Evolutionary conservation across 305 asterid genomes (phyloP).

Genomic region (Coffea humblotiana): DNA sequence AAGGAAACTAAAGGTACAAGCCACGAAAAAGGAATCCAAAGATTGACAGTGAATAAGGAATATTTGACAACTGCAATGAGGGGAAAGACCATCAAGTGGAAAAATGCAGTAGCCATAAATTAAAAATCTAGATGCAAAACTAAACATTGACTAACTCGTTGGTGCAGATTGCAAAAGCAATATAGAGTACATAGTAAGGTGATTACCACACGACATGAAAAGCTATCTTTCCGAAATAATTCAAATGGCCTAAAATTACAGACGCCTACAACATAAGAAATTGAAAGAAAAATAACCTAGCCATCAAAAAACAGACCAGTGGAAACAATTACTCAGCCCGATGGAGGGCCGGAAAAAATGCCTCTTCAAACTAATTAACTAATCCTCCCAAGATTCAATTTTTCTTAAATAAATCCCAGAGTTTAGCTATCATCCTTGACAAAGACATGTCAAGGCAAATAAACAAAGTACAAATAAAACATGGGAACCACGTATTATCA

Average conservation of each 20-base stretch:
- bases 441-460: background rate
- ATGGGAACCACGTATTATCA: background rate
- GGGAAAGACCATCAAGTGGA: background rate
- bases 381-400: background rate
- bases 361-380: background rate
- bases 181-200: background rate
- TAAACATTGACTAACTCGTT: background rate
- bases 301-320: conserved; percentile 10
- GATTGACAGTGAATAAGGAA: background rate
- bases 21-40: conserved; percentile 8
- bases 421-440: conserved; percentile 1
- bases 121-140: background rate
- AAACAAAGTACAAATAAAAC: background rate
- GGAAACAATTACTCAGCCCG: background rate
- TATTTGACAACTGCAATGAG: background rate
- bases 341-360: background rate
- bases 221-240: background rate
- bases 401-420: background rate
- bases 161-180: background rate
- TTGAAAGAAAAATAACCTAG: background rate
- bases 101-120: background rate
- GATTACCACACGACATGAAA: background rate
- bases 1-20: conserved; percentile 1
- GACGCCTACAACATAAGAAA: conserved; percentile 7
- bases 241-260: background rate